Evolutionary conservation across 164 flowering plant genomes (phyloP), one percentile per base, ranked within the genome.

Genomic region (Taxillus chinensis): DNA sequence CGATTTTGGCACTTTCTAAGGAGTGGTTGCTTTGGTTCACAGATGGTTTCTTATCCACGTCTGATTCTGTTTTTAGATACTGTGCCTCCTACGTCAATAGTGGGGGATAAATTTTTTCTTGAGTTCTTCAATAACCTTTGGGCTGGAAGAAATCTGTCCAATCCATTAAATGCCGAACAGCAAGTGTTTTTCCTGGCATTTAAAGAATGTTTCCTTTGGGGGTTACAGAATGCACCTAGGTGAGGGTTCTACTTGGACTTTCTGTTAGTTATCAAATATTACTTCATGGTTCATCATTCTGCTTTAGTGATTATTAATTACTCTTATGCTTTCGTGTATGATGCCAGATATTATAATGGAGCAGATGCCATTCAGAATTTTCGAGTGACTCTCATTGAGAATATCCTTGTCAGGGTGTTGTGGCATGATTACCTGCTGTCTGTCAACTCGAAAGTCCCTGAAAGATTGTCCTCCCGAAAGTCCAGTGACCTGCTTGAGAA

Each of bases 11-110:
- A 78, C 66, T 95, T 90, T 69, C 78, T 95, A 49, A 75, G 74
- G 68, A 86, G 78, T 80, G 97, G 99, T n/a, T 95, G 97, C 79
- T 89, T 80, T 81, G 97, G 97, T 62, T 87, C 99, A 57, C 95
- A 84, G 66, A 79, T 79, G 72, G 74, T 87, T 71, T 91, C 99
- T 39, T 95, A 90, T 71, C 91, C 95, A 38, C 73, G 75, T 40
- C 67, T 95, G 65, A 67, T 95, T 63, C 55, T 77, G 8, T 81
- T 87, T 71, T 75, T 95, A 64, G 93, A 87, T 62, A 54, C 61
- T 45, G 57, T 95, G 60, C 90, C 95, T 65, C 71, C 84, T 41
- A 75, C 79, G 67, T 72, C 72, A 61, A 57, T 86, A 45, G 72
- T 5, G 7, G 92, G 83, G 41, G 84, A 82, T 53, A 70, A 79